Evolutionary conservation across 192 early-diverging fungal species (phyloP), one percentile per base, ranked within the genome.

Genomic region (Coemansia sp.): DNA sequence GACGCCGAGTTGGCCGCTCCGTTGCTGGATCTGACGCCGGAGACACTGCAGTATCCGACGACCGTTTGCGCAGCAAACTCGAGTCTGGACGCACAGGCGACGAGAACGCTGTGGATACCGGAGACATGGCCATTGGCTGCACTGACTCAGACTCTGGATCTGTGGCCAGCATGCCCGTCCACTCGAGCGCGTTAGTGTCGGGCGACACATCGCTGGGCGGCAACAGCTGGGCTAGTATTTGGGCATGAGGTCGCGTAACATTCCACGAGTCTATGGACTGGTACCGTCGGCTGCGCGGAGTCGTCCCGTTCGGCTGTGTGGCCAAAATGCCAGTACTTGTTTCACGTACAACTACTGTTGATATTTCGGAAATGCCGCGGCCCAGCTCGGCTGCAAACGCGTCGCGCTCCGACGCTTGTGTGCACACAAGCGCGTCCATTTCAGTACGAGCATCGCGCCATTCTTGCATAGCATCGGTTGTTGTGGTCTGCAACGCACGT

Each of bases 111-210:
- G 51, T 23, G 2, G 55, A 21, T 12, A 10, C 47, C n/a, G 17
- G 24, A 41, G 53, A 47, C 52, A 50, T 49, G 25, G 9, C 57
- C 57, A 58, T 58, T 19, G 14, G 19, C 29, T 21, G 7, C 10
- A 11, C 41, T 0, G 9, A 37, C 21, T 60, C 58, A 19, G 27
- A 12, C 7, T 66, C 57, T 45, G 9, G 39, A 7, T 27, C 29
- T 4, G n/a, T 50, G 6, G 38, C 62, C 0, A 65, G 74, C 52
- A 19, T 32, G 15, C 75, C 69, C 0, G 75, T 76, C 76, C 76
- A 79, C 32, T 19, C 17, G 19, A 37, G 35, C 9, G 15, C 0
- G 14, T 57, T 21, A 1, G 48, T 35, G 3, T 41, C 41, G 32
- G 6, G 6, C 32, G 32, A 35, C 32, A 35, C 32, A 6, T 6